Percentiles rank a stretch among this genome's conserved stretches.
Conservation (phyloP, 129 eudicot genomes). For the Ambrosia artemisiifolia region DNA sequence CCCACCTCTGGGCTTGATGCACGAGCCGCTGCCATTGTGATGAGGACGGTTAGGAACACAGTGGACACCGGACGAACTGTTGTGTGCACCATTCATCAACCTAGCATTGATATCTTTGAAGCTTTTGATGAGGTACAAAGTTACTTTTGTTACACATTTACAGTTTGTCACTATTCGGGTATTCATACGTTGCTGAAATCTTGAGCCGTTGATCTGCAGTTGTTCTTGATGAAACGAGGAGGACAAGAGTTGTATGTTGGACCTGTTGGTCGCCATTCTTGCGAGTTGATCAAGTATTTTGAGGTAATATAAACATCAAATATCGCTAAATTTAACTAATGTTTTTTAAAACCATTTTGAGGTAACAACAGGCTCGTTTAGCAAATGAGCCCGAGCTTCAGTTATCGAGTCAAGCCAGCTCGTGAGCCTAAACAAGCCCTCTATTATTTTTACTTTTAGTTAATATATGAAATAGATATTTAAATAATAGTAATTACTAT, state of each 20-base stretch:
- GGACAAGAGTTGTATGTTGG: conserved; percentile 84
- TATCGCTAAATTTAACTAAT: background rate
- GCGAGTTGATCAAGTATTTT: conserved; percentile 70
- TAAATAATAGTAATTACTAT: too few species aligned
- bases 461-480: too few species aligned
- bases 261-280: conserved; percentile 78
- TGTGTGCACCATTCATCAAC: conserved; percentile 70
- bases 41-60: conserved; percentile 63
- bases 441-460: too few species aligned
- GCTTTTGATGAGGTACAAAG: conserved; percentile 57
- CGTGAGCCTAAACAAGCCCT: too few species aligned
- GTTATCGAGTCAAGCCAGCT: too few species aligned
- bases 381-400: too few species aligned
- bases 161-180: background rate
- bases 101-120: conserved; percentile 62
- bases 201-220: conserved; percentile 31
- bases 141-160: background rate
- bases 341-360: too few species aligned
- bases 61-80: conserved; percentile 67
- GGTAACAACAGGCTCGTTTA: too few species aligned
- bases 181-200: background rate
- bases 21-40: conserved; percentile 65
- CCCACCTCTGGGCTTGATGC: conserved; percentile 65
- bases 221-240: conserved; percentile 83
- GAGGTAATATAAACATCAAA: conserved; percentile 33